Conservation (phyloP, 768 basidiomycete genomes). For the Flagelloscypha sp. region DNA sequence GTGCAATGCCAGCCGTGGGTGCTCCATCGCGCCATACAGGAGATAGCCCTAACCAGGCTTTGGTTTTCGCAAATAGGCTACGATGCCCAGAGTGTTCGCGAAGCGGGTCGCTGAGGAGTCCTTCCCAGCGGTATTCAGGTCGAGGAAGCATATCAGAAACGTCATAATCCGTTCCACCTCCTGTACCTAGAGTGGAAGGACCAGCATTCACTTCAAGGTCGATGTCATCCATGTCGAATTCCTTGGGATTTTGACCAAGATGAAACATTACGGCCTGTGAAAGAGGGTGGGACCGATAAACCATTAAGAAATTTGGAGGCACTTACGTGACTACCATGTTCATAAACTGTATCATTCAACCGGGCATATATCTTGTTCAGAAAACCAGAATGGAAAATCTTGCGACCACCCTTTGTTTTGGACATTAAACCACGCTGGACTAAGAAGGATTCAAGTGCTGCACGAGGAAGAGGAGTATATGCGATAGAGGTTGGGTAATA, state of each 20-base stretch:
- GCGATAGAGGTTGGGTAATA: constrained; percentile 67
- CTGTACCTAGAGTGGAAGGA: constrained; percentile 54
- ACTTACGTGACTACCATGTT: constrained; percentile 42
- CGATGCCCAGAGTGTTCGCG: constrained; percentile 23
- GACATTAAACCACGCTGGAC: constrained; percentile 51
- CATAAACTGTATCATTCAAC: constrained; percentile 60
- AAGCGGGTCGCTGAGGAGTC: constrained; percentile 48
- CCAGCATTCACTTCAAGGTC: constrained; percentile 34
- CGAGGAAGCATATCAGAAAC: constrained; percentile 50
- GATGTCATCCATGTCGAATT: constrained; percentile 58
- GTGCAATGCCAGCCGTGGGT: constrained; percentile 46
- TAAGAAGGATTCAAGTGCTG: constrained; percentile 58
- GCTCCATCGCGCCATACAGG: constrained; percentile 50
- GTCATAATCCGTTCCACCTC: constrained; percentile 67
- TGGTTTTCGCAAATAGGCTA: constrained; percentile 44
- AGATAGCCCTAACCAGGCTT: constrained; percentile 62
- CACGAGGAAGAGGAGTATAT: constrained; percentile 57
- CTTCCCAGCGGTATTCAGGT: constrained; percentile 64
- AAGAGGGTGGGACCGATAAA: background rate
- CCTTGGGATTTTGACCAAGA: constrained; percentile 38
- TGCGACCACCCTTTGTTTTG: constrained; percentile 29
- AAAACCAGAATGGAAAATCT: constrained; percentile 56
- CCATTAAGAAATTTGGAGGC: background rate
- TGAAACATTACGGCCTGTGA: constrained; percentile 56
- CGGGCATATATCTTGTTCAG: constrained; percentile 67